Conservation (phyloP, 768 basidiomycete species). For the Podaxis sp. region DNA sequence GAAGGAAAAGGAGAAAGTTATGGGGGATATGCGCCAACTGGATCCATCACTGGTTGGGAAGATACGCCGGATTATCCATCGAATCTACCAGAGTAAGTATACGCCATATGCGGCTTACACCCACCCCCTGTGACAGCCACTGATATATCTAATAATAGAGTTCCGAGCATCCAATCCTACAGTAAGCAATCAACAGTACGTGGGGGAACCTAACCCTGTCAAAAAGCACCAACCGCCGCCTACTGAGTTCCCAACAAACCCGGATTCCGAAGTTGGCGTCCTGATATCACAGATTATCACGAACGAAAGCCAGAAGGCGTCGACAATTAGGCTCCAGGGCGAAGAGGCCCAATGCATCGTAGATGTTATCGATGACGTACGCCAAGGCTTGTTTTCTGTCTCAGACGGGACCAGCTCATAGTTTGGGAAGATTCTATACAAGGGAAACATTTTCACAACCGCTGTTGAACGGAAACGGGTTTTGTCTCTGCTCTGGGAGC, state of each 20-base stretch:
- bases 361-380: not conserved
- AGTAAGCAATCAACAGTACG: too few relatives aligned
- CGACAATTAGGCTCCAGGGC: not conserved
- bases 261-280: too few relatives aligned
- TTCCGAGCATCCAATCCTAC: too few relatives aligned
- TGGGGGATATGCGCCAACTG: not conserved
- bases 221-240: too few relatives aligned
- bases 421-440: not conserved
- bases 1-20: not conserved
- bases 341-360: not conserved
- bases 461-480: not conserved
- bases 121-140: too few relatives aligned
- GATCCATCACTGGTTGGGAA: not conserved
- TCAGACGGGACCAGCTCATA: not conserved
- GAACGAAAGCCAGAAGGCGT: not conserved
- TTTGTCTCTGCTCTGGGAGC: not conserved
- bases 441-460: not conserved
- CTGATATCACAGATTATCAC: not conserved
- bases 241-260: too few relatives aligned
- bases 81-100: too few relatives aligned
- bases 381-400: not conserved
- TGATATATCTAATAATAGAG: too few relatives aligned
- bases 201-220: too few relatives aligned
- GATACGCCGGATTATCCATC: too few relatives aligned
- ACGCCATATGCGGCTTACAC: too few relatives aligned